Conservation (phyloP, 2,329 filamentous ascomycete genomes). For the Colletotrichum sp. region DNA sequence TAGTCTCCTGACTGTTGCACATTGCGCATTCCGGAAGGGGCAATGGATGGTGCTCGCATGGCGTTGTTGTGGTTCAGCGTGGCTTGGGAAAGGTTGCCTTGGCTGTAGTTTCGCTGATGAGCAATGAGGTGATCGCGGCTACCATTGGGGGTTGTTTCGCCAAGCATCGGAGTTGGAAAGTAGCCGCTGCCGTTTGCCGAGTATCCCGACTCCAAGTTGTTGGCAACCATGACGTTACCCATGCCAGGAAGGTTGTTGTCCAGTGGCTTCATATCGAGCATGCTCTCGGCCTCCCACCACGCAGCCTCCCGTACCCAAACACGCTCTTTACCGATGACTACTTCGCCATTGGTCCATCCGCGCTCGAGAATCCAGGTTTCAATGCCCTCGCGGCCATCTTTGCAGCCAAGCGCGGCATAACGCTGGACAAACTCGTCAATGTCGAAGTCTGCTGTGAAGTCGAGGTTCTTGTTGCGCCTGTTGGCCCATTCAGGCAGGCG, state of each 20-base stretch:
- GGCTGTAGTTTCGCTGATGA: conserved; percentile 61
- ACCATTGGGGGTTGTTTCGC: conserved; percentile 62
- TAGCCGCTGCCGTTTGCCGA: conserved; percentile 71
- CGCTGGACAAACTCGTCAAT: conserved; percentile 87
- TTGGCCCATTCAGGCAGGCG: conserved; percentile 96
- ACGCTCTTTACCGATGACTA: conserved; percentile 87
- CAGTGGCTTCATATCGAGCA: conserved; percentile 85
- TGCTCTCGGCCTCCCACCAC: conserved; percentile 98
- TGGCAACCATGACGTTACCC: conserved; percentile 44
- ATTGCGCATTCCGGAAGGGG: conserved; percentile 60
- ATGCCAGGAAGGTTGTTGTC: conserved; percentile 42
- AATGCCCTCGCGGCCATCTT: conserved; percentile 88
- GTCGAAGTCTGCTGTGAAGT: conserved; percentile 97
- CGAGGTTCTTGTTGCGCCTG: conserved; percentile 84
- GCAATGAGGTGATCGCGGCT: conserved; percentile 75
- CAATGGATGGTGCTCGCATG: conserved; percentile 62
- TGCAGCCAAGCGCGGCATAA: conserved; percentile 83
- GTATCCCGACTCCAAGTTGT: conserved; percentile 75
- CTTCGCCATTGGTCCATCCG: conserved; percentile 98
- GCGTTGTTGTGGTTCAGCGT: conserved; percentile 47
- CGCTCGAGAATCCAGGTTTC: conserved; percentile 94
- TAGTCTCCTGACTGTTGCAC: conserved; percentile 74
- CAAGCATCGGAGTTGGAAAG: conserved; percentile 68
- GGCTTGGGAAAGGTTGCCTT: conserved; percentile 61
- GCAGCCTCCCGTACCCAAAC: conserved; percentile 94